phyloP scores from a whole-genome alignment of 257 asterid genomes.

The Plantago ovata region DNA sequence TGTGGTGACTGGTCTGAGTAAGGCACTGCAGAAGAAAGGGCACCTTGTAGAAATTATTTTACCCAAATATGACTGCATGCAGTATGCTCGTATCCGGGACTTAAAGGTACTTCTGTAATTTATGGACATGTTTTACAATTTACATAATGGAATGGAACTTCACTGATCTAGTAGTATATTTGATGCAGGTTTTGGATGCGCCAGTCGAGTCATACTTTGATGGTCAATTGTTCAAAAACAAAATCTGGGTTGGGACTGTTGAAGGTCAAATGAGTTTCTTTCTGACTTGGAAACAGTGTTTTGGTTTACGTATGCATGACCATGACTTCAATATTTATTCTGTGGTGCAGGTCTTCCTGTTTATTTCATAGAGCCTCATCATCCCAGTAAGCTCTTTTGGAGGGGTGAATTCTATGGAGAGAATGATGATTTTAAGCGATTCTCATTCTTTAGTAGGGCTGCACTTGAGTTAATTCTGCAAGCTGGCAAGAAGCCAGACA shows the following conservation, averaged over 20 bases:
- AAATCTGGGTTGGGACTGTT: conserved; percentile 92
- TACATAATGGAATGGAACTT: conserved; percentile 2
- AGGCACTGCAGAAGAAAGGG: conserved; percentile 89
- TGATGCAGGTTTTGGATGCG: conserved; percentile 72
- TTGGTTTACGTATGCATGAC: conserved; percentile 21
- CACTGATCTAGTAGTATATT: conserved; percentile 18
- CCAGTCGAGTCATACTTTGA: conserved; percentile 90
- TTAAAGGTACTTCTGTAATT: conserved; percentile 50
- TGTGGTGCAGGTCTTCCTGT: conserved; percentile 82
- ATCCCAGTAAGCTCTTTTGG: conserved; percentile 86
- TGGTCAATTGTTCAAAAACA: conserved; percentile 72
- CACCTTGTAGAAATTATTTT: conserved; percentile 90
- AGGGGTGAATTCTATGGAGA: conserved; percentile 94
- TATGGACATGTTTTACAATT: conserved; percentile 14
- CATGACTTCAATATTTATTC: conserved; percentile 22
- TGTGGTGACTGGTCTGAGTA: conserved; percentile 93
- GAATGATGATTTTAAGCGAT: conserved; percentile 88
- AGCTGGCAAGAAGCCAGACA: conserved; percentile 87
- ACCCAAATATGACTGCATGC: conserved; percentile 96
- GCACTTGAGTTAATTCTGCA: conserved; percentile 93
- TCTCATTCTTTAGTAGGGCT: conserved; percentile 98
- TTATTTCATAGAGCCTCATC: conserved; percentile 93
- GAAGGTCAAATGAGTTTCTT: conserved; percentile 53
- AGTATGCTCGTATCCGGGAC: conserved; percentile 54
- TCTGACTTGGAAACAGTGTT: conserved; percentile 9